Percentiles rank a stretch among this genome's conserved stretches.
Conservation (phyloP, 1,284 basidiomycete genomes). For the Ganoderma lingzhi region DNA sequence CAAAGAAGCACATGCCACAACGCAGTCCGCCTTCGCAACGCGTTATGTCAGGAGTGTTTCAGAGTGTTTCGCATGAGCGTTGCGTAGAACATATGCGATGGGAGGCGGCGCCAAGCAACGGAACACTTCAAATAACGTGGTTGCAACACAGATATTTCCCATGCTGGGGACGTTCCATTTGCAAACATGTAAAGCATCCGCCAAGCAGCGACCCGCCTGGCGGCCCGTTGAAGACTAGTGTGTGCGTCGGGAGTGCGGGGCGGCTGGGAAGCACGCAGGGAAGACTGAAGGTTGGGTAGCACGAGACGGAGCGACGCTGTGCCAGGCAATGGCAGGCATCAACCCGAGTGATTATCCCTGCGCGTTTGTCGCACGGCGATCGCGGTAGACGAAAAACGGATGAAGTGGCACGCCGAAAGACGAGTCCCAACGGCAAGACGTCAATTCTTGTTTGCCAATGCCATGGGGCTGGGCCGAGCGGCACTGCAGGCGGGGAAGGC, state of each 20-base stretch:
- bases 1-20: neutral
- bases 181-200: neutral
- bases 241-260: neutral
- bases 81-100: constrained; percentile 1
- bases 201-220: neutral
- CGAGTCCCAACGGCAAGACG: neutral
- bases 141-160: constrained; percentile 6
- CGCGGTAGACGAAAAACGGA: neutral
- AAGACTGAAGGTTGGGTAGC: neutral
- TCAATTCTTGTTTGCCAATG: neutral
- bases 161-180: neutral
- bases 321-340: neutral
- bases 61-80: neutral
- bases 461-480: neutral
- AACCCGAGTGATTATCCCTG: neutral
- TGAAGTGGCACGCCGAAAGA: neutral
- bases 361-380: constrained; percentile 6
- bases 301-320: constrained; percentile 1
- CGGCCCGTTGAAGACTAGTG: neutral
- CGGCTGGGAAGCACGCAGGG: neutral
- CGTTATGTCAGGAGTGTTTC: neutral
- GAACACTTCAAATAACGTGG: neutral
- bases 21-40: constrained; percentile 2
- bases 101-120: constrained; percentile 5
- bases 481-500: neutral